These are phyloP conservation scores for Phylloporus sp. DNA, from an alignment of 1,284 basidiomycete species.

Conservation along the genomic window DNA sequence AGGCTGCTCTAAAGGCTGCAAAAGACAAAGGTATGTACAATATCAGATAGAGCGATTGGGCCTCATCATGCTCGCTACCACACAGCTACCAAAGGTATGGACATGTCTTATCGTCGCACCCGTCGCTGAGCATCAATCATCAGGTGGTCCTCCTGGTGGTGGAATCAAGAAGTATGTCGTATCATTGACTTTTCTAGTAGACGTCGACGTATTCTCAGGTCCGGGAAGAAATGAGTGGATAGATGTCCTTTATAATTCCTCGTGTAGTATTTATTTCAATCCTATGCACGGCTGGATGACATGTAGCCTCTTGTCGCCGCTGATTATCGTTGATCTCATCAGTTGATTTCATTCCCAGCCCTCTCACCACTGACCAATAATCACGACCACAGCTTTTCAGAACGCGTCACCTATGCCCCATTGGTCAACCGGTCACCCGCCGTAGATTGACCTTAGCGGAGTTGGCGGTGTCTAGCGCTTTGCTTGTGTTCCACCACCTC, in stretches of 20 bases:
- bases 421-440: too few species aligned
- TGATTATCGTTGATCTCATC: too few species aligned
- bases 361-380: too few species aligned
- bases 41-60: neutral
- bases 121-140: slow-evolving; percentile 12
- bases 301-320: too few species aligned
- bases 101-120: slow-evolving; percentile 1
- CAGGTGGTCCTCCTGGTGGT: slow-evolving; percentile 72
- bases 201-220: slow-evolving; percentile 50
- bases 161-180: slow-evolving; percentile 82
- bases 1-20: slow-evolving; percentile 72
- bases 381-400: too few species aligned
- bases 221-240: slow-evolving; percentile 68
- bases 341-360: too few species aligned
- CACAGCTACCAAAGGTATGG: slow-evolving; percentile 70
- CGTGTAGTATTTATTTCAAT: too few species aligned
- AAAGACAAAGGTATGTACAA: slow-evolving; percentile 65
- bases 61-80: neutral
- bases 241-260: neutral
- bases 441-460: too few species aligned
- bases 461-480: too few species aligned
- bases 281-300: too few species aligned
- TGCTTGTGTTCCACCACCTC: too few species aligned
- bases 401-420: too few species aligned
- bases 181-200: slow-evolving; percentile 13